Evolutionary conservation across 2,329 filamentous ascomycete species (phyloP), one percentile per base, ranked within the genome.

Genomic region (Colletotrichum orchidophilum): DNA sequence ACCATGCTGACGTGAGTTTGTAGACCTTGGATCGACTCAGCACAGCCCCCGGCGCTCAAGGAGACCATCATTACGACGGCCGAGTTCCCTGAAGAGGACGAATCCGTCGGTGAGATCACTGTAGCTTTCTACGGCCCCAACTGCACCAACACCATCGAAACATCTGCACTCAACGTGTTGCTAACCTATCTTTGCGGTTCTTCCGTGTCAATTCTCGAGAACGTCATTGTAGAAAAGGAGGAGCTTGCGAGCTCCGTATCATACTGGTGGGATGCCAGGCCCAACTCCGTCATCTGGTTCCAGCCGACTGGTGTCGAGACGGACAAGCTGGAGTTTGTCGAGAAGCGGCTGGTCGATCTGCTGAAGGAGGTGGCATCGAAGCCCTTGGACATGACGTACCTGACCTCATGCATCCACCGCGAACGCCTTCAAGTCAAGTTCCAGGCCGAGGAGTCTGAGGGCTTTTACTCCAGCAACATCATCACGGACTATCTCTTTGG

Each of bases 51-150:
- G 2, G 82, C 90, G 0, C 84, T 99, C 31, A 88, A 88, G 33
- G 87, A 93, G 78, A 94, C 94, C 0, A 86, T 91, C 12, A 82
- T 97, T 13, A 90, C 96, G 74, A 94, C 88, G 0, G 92, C 97
- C 31, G 92, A 97, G 73, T 99, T 99, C 76, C 96, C 96, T 0
- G 96, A 99, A 79, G 96, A 98, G 77, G 96, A 99, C 75, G 96
- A 99, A 79, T 96, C 94, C 0, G 93, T 92, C 66, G 96, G 96
- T 46, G 96, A 98, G 78, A 91, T 98, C 60, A 84, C 94, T 59
- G 91, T 98, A 24, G 93, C 89, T 1, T 97, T 97, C 82, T 91
- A 98, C 66, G 96, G 96, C 0, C 96, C 96, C 0, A 87, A 92
- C 75, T 95, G 93, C 80, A 93, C 89, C 63, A 91, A 98, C 75